Conservation (phyloP, 2,329 filamentous ascomycete genomes). For the Cercospora sp. region DNA sequence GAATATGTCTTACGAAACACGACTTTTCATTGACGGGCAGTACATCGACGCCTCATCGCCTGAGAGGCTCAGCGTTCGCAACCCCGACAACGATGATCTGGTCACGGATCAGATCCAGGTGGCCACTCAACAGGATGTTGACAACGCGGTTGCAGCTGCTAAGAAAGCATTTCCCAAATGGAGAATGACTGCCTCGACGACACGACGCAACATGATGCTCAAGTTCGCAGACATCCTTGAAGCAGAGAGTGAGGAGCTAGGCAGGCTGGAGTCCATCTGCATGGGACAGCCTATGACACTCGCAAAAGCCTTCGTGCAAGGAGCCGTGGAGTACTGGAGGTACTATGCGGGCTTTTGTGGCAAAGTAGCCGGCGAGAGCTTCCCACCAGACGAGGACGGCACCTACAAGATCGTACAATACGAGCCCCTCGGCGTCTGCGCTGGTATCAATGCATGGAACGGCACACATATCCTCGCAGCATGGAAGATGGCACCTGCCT, state of each 20-base stretch:
- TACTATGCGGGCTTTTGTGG: conserved; percentile 33
- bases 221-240: conserved; percentile 56
- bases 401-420: conserved; percentile 38
- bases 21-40: background rate
- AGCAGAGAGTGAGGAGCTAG: conserved; percentile 56
- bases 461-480: conserved; percentile 2
- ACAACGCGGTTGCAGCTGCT: conserved; percentile 13
- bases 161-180: conserved; percentile 39
- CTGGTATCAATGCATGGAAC: conserved; percentile 61
- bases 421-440: conserved; percentile 76
- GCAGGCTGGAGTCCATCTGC: conserved; percentile 55
- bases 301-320: background rate
- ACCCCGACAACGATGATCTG: conserved; percentile 44
- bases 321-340: background rate
- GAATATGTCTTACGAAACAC: background rate
- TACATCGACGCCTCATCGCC: background rate
- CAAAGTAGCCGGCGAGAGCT: conserved; percentile 29
- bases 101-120: conserved; percentile 51
- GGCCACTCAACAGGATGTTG: conserved; percentile 11
- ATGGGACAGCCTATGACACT: background rate
- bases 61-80: background rate
- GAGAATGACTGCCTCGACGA: background rate
- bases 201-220: conserved; percentile 63
- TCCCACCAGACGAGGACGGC: background rate
- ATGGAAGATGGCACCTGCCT: conserved; percentile 61